Evolutionary conservation across 257 asterid genomes (phyloP).

Genomic region (Linderniella brevidens): DNA sequence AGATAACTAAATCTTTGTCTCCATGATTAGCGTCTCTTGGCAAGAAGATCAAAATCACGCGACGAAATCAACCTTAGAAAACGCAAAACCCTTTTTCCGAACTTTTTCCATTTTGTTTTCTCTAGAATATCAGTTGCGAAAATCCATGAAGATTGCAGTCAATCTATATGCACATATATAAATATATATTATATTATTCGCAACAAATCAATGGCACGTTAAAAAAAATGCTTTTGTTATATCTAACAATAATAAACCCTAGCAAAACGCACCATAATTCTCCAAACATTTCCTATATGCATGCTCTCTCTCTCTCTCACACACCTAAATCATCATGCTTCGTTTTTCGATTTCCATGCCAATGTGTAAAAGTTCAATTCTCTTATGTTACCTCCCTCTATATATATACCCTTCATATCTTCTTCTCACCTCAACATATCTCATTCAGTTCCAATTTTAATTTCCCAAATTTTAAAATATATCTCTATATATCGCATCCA

Average conservation of each 20-base stretch:
- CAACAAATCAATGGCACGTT: no score
- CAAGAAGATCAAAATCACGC: slow-evolving; percentile 28
- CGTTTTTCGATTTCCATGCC: slow-evolving; percentile 15
- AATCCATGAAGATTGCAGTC: slow-evolving; percentile 46
- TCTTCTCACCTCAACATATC: slow-evolving; percentile 10
- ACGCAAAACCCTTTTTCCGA: slow-evolving; percentile 6
- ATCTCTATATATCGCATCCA: slow-evolving; percentile 9
- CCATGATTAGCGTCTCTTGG: slow-evolving; percentile 1
- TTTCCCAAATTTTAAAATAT: neutral
- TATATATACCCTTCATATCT: neutral
- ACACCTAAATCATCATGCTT: slow-evolving; percentile 13
- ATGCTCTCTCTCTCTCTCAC: slow-evolving; percentile 5
- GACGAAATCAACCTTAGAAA: slow-evolving; percentile 45
- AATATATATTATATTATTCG: no score
- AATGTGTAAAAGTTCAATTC: neutral
- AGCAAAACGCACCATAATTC: no score
- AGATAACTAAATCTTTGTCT: slow-evolving; percentile 1
- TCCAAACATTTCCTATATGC: neutral
- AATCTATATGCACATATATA: neutral
- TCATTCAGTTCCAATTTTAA: no score
- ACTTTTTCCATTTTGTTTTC: slow-evolving; percentile 4
- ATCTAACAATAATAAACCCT: no score
- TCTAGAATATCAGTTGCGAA: slow-evolving; percentile 20
- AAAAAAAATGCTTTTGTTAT: no score
- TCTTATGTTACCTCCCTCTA: slow-evolving; percentile 10